These are phyloP conservation scores for Scutellaria barbata DNA, from an alignment of 257 asterid genomes.

Conservation along the genomic window DNA sequence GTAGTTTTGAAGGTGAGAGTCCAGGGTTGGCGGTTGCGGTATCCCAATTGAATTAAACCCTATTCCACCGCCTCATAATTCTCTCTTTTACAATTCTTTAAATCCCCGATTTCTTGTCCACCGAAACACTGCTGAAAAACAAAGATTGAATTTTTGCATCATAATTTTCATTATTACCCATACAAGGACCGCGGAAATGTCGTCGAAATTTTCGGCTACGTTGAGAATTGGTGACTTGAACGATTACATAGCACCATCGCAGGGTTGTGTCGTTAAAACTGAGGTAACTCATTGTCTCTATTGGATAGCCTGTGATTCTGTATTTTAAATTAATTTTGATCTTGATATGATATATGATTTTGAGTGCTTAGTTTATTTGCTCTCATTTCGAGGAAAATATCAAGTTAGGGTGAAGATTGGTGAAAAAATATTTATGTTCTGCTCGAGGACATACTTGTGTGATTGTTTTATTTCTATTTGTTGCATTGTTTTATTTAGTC, in stretches of 20 bases:
- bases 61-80: constrained; percentile 30
- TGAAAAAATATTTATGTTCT: not conserved
- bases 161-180: not conserved
- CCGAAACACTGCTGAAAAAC: not conserved
- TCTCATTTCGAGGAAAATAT: constrained; percentile 1
- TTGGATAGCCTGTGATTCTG: constrained; percentile 1
- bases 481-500: constrained; percentile 2
- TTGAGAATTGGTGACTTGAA: constrained; percentile 92
- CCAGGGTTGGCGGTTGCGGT: no score
- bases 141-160: not conserved
- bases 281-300: constrained; percentile 50
- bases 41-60: not conserved
- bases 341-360: not conserved
- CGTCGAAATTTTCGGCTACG: constrained; percentile 91
- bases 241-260: constrained; percentile 97
- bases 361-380: constrained; percentile 1
- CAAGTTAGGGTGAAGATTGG: not conserved
- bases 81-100: not conserved
- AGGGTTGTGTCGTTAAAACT: constrained; percentile 85
- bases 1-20: no score
- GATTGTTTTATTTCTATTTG: not conserved
- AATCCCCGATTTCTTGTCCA: constrained; percentile 37
- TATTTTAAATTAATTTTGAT: not conserved
- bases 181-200: constrained; percentile 47
- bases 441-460: not conserved